Conservation (phyloP, 768 basidiomycete species). For the Boletus tomentosulus region DNA sequence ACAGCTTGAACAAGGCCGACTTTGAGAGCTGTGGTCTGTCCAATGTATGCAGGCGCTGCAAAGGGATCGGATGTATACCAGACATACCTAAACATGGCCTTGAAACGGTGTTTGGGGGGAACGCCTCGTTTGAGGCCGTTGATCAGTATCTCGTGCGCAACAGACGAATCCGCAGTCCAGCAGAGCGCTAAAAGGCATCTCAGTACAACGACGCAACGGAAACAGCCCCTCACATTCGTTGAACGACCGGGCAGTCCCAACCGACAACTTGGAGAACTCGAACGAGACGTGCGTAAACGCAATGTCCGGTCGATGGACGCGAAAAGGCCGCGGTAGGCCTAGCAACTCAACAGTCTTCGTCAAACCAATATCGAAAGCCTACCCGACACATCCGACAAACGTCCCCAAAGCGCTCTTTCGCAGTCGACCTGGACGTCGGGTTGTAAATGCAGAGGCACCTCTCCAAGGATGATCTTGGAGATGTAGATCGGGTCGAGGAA, state of each 20-base stretch:
- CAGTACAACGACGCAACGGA: not conserved
- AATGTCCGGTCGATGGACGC: slow-evolving; percentile 47
- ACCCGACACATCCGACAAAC: slow-evolving; percentile 38
- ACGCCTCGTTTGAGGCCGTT: slow-evolving; percentile 80
- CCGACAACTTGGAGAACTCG: slow-evolving; percentile 46
- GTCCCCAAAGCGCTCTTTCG: slow-evolving; percentile 58
- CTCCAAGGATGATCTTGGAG: slow-evolving; percentile 64
- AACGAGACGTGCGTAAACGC: slow-evolving; percentile 60
- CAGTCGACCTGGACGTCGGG: slow-evolving; percentile 54
- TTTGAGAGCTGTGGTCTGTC: slow-evolving; percentile 52
- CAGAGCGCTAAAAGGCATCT: slow-evolving; percentile 51
- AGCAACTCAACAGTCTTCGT: no score
- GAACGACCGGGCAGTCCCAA: slow-evolving; percentile 42
- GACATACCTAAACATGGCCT: slow-evolving; percentile 57
- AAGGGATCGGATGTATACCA: not conserved
- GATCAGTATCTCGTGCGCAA: slow-evolving; percentile 60
- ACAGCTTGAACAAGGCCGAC: slow-evolving; percentile 49
- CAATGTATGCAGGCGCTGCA: not conserved
- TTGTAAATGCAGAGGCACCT: slow-evolving; percentile 44
- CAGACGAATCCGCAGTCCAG: slow-evolving; percentile 54
- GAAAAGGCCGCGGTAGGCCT: slow-evolving; percentile 43
- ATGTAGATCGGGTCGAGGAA: slow-evolving; percentile 64
- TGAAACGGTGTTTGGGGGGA: slow-evolving; percentile 62
- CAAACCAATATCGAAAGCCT: no score
- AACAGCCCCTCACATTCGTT: slow-evolving; percentile 57